phyloP scores from a whole-genome alignment of 306 rosid genomes.

The Vachellia collinsii region DNA sequence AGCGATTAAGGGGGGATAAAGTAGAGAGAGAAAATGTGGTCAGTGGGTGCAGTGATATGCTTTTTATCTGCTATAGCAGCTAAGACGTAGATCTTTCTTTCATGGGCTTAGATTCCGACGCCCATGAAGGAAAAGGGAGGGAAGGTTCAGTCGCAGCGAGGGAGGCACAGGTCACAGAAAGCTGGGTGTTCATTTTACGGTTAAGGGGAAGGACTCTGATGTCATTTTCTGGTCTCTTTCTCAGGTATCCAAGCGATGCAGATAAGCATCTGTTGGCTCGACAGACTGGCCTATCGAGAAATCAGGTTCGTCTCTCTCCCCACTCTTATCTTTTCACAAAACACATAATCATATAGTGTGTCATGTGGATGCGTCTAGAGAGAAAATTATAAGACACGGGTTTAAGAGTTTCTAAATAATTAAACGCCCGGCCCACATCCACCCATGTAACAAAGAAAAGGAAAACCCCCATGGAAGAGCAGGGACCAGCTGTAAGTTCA shows the following conservation, averaged over 20 bases:
- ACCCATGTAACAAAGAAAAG: conserved; percentile 21
- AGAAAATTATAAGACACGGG: conserved; percentile 30
- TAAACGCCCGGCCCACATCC: conserved; percentile 38
- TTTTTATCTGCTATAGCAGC: conserved; percentile 47
- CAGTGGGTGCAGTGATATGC: conserved; percentile 48
- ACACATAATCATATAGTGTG: neutral
- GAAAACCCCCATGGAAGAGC: neutral
- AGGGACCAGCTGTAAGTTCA: conserved; percentile 64
- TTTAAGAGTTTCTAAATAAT: conserved; percentile 11
- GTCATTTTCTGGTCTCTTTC: conserved; percentile 86
- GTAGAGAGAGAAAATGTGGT: conserved; percentile 28
- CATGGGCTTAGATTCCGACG: conserved; percentile 74
- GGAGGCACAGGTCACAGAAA: conserved; percentile 43
- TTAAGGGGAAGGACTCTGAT: conserved; percentile 58
- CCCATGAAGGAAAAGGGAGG: conserved; percentile 55
- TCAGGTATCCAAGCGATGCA: conserved; percentile 98
- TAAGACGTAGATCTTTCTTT: conserved; percentile 48
- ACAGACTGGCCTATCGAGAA: conserved; percentile 92
- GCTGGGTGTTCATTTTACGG: conserved; percentile 52
- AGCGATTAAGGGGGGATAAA: conserved; percentile 37
- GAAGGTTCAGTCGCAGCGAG: conserved; percentile 38
- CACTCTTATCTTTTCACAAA: conserved; percentile 28
- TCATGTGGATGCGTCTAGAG: neutral
- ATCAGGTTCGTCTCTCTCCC: conserved; percentile 66
- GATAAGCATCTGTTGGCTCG: conserved; percentile 93